Evolutionary conservation across 2,329 filamentous ascomycete species (phyloP), one percentile per base, ranked within the genome.

Genomic region (Zasmidium angulare): DNA sequence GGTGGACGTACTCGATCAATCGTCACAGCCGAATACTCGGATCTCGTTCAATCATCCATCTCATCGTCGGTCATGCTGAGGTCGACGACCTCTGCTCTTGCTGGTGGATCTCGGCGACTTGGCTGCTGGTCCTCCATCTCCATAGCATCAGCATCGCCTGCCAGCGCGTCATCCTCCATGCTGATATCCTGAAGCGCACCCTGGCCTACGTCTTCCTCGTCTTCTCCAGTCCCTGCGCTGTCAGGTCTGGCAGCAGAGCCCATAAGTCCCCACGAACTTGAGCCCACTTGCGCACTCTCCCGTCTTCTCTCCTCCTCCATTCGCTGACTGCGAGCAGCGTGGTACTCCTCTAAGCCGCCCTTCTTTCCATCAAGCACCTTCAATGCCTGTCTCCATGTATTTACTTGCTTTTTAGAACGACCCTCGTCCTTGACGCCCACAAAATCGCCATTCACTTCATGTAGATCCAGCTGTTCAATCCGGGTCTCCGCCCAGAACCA

Each of bases 401-500:
- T 52, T 46, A 72, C 60, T 47, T 69, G 61, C 23, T 57, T 61
- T 23, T 55, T 60, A 17, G 58, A 53, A 20, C 67, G 58, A 2
- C 40, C 58, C 12, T 63, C 62, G 20, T 64, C 66, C 31, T 62
- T 63, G 31, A 57, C 46, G 17, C 62, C 63, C 1, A 65, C 65
- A 29, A 64, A 67, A 6, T 49, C 50, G 10, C 61, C 60, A 46
- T 66, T 66, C 21, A 63, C 47, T 43, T 63, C 60, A 29, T 68
- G 78, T 4, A 87, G 66, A 24, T 82, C 82, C 0, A 87, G 76
- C 0, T 83, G 81, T 50, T 86, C 80, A 0, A 80, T 79, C 1
- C 85, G 78, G 21, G 76, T 76, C 54, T 87, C 84, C 0, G 78
- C 83, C 80, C 82, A 85, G 68, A 81, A 84, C 84, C 84, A 87